These are phyloP conservation scores for Graphiopsis chlorocephala DNA, from an alignment of 2,329 filamentous ascomycete genomes.

Conservation along the genomic window DNA sequence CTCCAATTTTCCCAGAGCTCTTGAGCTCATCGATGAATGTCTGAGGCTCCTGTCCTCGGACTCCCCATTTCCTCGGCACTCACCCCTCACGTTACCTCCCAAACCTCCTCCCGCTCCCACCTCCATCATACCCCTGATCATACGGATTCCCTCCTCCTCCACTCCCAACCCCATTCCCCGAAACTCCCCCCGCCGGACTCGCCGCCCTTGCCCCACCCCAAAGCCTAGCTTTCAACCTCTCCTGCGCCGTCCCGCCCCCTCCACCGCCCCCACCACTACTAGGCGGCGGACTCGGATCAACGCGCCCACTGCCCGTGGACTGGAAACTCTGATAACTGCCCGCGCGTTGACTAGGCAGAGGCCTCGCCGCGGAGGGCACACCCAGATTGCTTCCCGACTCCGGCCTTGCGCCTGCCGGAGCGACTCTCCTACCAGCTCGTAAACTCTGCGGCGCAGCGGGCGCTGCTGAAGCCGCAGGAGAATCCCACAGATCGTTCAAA, in stretches of 20 bases:
- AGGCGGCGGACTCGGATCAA: constrained; percentile 33
- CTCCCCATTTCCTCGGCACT: not conserved
- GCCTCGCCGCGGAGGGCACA: constrained; percentile 40
- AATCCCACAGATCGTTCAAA: constrained; percentile 60
- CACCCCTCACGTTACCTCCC: constrained; percentile 5
- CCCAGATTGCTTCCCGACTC: constrained; percentile 32
- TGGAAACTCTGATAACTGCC: constrained; percentile 67
- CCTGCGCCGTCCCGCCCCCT: constrained; percentile 64
- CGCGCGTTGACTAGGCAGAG: constrained; percentile 68
- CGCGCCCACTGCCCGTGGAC: constrained; percentile 36
- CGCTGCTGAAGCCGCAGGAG: constrained; percentile 33
- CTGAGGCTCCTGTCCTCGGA: not conserved
- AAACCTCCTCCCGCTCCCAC: constrained; percentile 13
- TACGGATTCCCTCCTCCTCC: constrained; percentile 14
- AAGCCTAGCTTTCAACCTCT: constrained; percentile 75
- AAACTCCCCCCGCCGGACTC: constrained; percentile 8
- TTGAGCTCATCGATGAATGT: not conserved
- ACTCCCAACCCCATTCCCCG: not conserved
- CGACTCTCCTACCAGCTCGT: constrained; percentile 26
- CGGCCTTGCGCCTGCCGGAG: constrained; percentile 19
- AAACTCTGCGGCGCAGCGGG: constrained; percentile 46
- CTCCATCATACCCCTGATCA: constrained; percentile 20
- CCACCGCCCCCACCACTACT: constrained; percentile 40
- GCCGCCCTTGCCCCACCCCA: constrained; percentile 46
- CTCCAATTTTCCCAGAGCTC: not conserved